Evolutionary conservation across 2,329 filamentous ascomycete species (phyloP).

Genomic region (Neofusicoccum sp.): DNA sequence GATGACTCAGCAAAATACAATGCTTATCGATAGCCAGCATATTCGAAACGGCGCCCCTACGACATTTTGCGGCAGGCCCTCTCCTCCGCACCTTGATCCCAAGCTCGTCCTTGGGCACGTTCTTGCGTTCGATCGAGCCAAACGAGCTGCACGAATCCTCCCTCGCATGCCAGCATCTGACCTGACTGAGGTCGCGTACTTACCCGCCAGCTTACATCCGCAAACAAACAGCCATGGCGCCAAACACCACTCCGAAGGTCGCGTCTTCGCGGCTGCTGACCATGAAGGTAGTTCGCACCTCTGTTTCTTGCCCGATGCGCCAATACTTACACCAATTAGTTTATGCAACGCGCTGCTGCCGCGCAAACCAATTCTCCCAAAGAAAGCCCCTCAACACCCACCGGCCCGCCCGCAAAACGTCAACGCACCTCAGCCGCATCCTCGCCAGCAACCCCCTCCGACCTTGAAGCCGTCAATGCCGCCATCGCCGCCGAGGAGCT

Average conservation of each 20-base stretch:
- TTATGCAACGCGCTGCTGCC: slow-evolving; percentile 80
- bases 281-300: slow-evolving; percentile 65
- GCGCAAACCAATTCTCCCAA: slow-evolving; percentile 48
- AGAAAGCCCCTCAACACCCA: slow-evolving; percentile 49
- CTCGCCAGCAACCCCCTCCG: slow-evolving; percentile 40
- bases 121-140: not conserved
- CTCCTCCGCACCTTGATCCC: not conserved
- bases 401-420: slow-evolving; percentile 61
- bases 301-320: not conserved
- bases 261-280: slow-evolving; percentile 79
- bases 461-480: slow-evolving; percentile 61
- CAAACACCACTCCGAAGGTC: slow-evolving; percentile 8
- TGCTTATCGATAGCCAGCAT: not conserved
- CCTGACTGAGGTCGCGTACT: not conserved
- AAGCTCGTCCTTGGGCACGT: not conserved
- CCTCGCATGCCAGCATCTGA: not conserved
- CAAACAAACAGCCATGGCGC: slow-evolving; percentile 5
- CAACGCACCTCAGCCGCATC: slow-evolving; percentile 51
- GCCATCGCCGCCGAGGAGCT: slow-evolving; percentile 66
- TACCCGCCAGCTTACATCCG: not conserved
- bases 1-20: not conserved
- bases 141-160: not conserved
- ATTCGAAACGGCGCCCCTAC: not conserved
- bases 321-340: slow-evolving; percentile 20
- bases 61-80: not conserved